Conservation (phyloP, 2,329 filamentous ascomycete species). For the Tolypocladium tropicale region DNA sequence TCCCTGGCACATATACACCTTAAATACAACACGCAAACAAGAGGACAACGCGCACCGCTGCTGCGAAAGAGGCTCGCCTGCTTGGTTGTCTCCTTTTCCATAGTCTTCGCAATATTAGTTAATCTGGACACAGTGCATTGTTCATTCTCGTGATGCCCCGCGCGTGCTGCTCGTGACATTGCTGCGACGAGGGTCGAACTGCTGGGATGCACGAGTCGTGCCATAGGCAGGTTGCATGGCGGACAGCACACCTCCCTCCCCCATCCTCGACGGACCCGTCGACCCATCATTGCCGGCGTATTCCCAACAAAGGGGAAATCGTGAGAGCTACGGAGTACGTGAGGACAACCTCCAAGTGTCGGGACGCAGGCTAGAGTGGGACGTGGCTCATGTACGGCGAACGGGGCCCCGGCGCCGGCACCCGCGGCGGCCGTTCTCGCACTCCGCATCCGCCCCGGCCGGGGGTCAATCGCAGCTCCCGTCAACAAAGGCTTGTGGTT, state of each 20-base stretch:
- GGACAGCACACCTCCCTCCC: too few species aligned
- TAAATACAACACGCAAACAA: conserved; percentile 15
- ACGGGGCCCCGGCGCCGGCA: neutral
- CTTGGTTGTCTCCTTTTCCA: conserved; percentile 17
- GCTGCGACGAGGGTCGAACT: neutral
- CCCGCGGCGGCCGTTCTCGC: neutral
- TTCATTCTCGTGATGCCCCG: conserved; percentile 4
- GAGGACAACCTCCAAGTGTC: neutral
- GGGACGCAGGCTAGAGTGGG: neutral
- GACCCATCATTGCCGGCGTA: too few species aligned
- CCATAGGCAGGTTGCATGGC: neutral
- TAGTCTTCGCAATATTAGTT: conserved; percentile 32
- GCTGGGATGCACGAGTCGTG: neutral
- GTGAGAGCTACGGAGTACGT: too few species aligned
- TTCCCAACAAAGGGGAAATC: neutral
- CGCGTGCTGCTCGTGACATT: neutral
- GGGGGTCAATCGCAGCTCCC: neutral
- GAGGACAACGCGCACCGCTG: conserved; percentile 24
- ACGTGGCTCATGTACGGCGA: neutral
- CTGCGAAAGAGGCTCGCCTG: conserved; percentile 22
- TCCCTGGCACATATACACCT: neutral
- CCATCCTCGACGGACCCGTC: too few species aligned
- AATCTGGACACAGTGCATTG: conserved; percentile 23
- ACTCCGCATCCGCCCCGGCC: neutral
- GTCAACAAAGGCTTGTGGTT: neutral